These are phyloP conservation scores for Pseudopediastrum boryanum DNA, from an alignment of 139 green algal genomes.

Conservation along the genomic window DNA sequence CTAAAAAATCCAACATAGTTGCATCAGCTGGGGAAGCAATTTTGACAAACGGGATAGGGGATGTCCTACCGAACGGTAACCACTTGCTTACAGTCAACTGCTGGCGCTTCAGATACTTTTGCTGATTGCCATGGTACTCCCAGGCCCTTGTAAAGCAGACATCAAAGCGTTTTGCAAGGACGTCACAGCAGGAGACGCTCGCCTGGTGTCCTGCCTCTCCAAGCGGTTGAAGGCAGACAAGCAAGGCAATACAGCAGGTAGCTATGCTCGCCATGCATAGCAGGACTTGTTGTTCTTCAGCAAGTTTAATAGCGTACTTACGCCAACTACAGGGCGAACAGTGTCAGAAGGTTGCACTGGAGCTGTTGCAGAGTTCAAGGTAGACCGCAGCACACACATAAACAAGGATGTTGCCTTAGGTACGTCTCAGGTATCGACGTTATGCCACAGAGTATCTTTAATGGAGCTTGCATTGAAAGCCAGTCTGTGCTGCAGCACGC, in stretches of 20 bases:
- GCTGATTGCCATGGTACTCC: not conserved
- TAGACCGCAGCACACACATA: slow-evolving; percentile 67
- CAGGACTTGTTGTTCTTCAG: not conserved
- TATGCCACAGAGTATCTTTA: not conserved
- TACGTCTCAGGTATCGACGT: slow-evolving; percentile 2
- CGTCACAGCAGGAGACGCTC: slow-evolving; percentile 46
- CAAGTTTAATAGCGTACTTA: not conserved
- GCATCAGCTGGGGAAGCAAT: slow-evolving; percentile 41
- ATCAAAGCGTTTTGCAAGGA: slow-evolving; percentile 59
- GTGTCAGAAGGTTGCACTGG: slow-evolving; percentile 51
- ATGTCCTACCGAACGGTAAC: slow-evolving; percentile 42
- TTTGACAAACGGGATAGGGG: slow-evolving; percentile 47
- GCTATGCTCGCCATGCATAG: not conserved
- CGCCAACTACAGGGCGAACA: slow-evolving; percentile 45
- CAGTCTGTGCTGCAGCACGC: slow-evolving; percentile 34
- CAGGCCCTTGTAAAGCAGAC: slow-evolving; percentile 55
- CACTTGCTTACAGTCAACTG: not conserved
- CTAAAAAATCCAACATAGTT: slow-evolving; percentile 54
- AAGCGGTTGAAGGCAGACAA: slow-evolving; percentile 47
- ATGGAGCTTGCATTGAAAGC: not conserved
- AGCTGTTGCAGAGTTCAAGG: slow-evolving; percentile 50
- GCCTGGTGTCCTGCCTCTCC: slow-evolving; percentile 47
- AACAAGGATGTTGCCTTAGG: slow-evolving; percentile 80
- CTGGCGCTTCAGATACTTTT: not conserved
- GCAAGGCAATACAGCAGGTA: slow-evolving; percentile 54